Conservation (phyloP, 768 basidiomycete species). For the Agaricus sinodeliciosus region DNA sequence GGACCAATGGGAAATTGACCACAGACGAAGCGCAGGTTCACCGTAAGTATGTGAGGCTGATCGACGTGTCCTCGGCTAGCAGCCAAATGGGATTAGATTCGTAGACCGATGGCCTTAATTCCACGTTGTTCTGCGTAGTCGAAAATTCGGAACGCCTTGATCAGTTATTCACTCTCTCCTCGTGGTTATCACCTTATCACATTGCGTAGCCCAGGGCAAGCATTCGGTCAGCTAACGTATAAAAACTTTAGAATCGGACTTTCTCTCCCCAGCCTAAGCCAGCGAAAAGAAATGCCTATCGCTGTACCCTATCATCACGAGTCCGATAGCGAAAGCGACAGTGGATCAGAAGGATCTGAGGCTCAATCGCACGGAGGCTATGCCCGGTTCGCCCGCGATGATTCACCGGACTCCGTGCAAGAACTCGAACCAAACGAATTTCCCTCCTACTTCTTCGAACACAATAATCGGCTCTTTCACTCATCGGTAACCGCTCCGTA, state of each 20-base stretch:
- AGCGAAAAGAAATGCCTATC: conserved; percentile 1
- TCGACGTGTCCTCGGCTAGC: conserved; percentile 2
- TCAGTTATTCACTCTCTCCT: background rate
- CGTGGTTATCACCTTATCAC: conserved; percentile 7
- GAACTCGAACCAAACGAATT: conserved; percentile 50
- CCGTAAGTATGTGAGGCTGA: conserved; percentile 10
- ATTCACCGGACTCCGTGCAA: conserved; percentile 11
- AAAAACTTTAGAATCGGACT: background rate
- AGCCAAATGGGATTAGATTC: conserved; percentile 10
- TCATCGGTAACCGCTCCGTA: conserved; percentile 59
- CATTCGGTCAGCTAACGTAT: background rate
- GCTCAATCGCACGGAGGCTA: background rate
- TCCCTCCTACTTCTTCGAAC: conserved; percentile 52
- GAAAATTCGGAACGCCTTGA: conserved; percentile 7
- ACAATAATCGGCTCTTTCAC: conserved; percentile 59
- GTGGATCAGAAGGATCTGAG: background rate
- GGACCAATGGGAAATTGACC: conserved; percentile 8
- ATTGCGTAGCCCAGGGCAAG: background rate
- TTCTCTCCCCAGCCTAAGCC: background rate
- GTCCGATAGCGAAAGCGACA: conserved; percentile 5
- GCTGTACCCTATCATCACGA: background rate
- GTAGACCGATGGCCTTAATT: conserved; percentile 6
- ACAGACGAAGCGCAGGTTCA: conserved; percentile 1
- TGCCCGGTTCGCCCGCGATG: background rate
- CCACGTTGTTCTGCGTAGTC: conserved; percentile 12